Evolutionary conservation across 129 eudicot species (phyloP), one percentile per base, ranked within the genome.

Genomic region (Solidago caesia): DNA sequence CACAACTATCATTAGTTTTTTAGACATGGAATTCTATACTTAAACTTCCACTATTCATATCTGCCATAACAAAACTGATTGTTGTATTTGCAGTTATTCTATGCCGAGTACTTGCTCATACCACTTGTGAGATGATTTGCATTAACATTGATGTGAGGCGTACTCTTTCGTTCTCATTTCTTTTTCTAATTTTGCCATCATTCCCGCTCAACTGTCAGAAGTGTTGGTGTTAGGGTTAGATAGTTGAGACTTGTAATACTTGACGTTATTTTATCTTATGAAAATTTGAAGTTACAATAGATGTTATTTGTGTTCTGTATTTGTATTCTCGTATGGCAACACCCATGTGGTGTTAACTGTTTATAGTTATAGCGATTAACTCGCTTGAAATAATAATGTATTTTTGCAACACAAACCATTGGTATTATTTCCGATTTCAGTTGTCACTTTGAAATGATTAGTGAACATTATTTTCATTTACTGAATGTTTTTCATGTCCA

Each of bases 71-170:
- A 48, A 48, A 48, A 48, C 9, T 48, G 53, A 48, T 33, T 3
- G 39, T 66, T 8, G 9, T 67, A 15, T 44, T 68, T 84, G 87
- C 92, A 94, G 97, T 91, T 94, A 47, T 94, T 94, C 77, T 94
- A 94, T 59, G 99, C 99, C 1, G 99, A 94, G 83, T 94, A 94
- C 75, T 75, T 94, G 81, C 96, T 94, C 67, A 91, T 94, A 64
- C 99, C 99, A 26, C 89, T 94, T 26, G 96, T 94, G 44, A 84
- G 99, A 84, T 94, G 84, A 88, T 73, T 21, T 79, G 67, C 7
- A 43, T 15, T 25, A 59, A 49, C 57, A 73, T 72, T 33, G 46
- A 63, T 13, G 48, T 70, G 8, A 29, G 55, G 42, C 26, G 7
- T 14, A 49, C 51, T 56, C 44, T 11, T 55, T 73, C 3, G 48